These are phyloP conservation scores for Acacia concinna DNA, from an alignment of 331 rosid genomes.

Conservation along the genomic window DNA sequence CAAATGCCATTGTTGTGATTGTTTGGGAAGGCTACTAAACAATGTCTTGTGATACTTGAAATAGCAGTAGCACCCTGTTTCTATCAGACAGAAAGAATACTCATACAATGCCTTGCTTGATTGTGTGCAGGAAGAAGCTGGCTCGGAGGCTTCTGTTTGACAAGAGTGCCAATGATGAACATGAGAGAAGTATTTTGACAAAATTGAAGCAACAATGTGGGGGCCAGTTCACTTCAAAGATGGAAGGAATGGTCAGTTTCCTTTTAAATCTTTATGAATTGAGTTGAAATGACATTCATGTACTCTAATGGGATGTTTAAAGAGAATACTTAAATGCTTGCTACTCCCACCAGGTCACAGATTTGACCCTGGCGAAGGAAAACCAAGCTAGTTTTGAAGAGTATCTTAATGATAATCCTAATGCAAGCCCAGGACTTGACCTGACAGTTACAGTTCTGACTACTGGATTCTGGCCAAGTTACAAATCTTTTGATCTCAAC, in stretches of 20 bases:
- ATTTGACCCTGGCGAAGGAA: constrained; percentile 91
- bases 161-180: constrained; percentile 98
- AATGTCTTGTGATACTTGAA: constrained; percentile 21
- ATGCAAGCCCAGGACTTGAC: constrained; percentile 83
- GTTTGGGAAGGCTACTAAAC: background rate
- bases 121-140: constrained; percentile 84
- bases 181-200: constrained; percentile 91
- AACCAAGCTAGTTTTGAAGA: constrained; percentile 91
- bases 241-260: constrained; percentile 94
- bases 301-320: constrained; percentile 21
- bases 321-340: constrained; percentile 23
- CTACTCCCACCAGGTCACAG: constrained; percentile 66
- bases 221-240: constrained; percentile 93
- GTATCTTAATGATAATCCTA: constrained; percentile 63
- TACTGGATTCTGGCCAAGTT: constrained; percentile 98
- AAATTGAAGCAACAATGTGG: constrained; percentile 96
- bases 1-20: background rate
- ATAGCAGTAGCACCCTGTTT: background rate
- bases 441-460: constrained; percentile 94
- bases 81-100: constrained; percentile 7
- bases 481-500: constrained; percentile 94
- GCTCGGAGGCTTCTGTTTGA: constrained; percentile 96
- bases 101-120: constrained; percentile 25
- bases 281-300: background rate
- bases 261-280: constrained; percentile 6